Conservation (phyloP, 352 stramenopile species). For the Phytophthora aleatoria region DNA sequence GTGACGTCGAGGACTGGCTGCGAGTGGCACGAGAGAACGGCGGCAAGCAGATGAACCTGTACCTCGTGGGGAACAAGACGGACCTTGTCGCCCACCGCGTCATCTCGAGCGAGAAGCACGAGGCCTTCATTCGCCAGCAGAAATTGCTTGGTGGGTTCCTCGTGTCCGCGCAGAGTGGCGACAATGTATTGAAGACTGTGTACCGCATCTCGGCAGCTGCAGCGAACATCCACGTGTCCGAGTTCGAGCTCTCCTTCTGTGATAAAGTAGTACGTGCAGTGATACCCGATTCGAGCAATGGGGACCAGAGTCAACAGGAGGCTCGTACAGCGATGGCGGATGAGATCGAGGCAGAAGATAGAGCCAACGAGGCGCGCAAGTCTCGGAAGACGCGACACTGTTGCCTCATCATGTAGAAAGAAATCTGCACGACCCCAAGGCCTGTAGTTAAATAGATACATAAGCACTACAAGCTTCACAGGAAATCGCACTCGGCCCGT, state of each 20-base stretch:
- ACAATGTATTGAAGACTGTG: conserved; percentile 84
- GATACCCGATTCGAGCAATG: conserved; percentile 33
- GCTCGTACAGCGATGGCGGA: conserved; percentile 71
- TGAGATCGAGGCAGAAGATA: conserved; percentile 81
- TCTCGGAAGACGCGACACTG: conserved; percentile 26
- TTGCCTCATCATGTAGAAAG: conserved; percentile 46
- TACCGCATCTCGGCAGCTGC: conserved; percentile 76
- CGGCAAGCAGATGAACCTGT: conserved; percentile 51
- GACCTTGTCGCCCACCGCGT: conserved; percentile 82
- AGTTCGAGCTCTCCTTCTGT: conserved; percentile 83
- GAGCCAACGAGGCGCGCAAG: conserved; percentile 51
- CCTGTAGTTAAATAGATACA: conserved; percentile 5
- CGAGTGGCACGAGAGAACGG: conserved; percentile 48
- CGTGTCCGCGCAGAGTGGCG: conserved; percentile 80
- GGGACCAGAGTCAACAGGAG: conserved; percentile 39
- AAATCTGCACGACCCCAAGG: background rate
- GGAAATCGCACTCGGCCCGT: conserved; percentile 56
- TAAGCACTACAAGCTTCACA: conserved; percentile 31
- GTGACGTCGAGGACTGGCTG: conserved; percentile 82
- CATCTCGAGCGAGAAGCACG: conserved; percentile 70
- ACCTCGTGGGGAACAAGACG: conserved; percentile 89
- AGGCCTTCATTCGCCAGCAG: conserved; percentile 73
- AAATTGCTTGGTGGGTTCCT: conserved; percentile 74
- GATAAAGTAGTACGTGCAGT: conserved; percentile 70
- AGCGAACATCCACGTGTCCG: conserved; percentile 72